phyloP scores from a whole-genome alignment of 768 basidiomycete genomes.

The Boletus pseudo-olivaceus region DNA sequence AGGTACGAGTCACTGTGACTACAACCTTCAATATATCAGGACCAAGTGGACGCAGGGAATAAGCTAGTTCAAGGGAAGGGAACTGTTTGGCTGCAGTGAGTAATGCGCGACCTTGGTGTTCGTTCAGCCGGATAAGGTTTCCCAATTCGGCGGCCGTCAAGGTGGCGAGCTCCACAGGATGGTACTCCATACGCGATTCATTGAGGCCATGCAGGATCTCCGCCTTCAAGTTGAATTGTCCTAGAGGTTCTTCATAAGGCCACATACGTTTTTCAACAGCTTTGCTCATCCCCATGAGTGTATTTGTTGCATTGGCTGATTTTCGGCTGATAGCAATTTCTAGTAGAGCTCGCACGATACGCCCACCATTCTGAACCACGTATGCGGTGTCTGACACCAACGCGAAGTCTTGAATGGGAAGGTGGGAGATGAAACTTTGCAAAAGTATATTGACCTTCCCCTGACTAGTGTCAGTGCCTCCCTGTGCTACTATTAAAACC shows the following conservation, averaged over 20 bases:
- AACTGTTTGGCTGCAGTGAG: conserved; percentile 80
- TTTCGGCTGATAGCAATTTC: conserved; percentile 93
- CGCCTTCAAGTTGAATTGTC: conserved; percentile 71
- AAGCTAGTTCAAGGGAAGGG: conserved; percentile 64
- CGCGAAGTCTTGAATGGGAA: conserved; percentile 89
- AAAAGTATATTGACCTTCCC: conserved; percentile 95
- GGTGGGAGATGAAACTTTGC: conserved; percentile 83
- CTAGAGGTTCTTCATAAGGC: conserved; percentile 91
- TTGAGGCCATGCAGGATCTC: conserved; percentile 79
- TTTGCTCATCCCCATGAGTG: conserved; percentile 89
- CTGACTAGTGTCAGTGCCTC: conserved; percentile 57
- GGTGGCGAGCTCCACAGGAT: conserved; percentile 66
- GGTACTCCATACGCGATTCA: conserved; percentile 77
- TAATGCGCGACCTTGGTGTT: conserved; percentile 76
- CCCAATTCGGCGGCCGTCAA: conserved; percentile 71
- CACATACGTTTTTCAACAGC: conserved; percentile 89
- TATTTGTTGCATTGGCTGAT: conserved; percentile 79
- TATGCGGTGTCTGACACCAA: conserved; percentile 94
- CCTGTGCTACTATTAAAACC: conserved; percentile 38
- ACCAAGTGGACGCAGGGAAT: conserved; percentile 76
- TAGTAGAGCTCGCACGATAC: conserved; percentile 90
- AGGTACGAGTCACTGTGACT: conserved; percentile 59
- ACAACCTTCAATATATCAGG: conserved; percentile 78
- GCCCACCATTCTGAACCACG: conserved; percentile 90
- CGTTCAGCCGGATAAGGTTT: conserved; percentile 80